Evolutionary conservation across 306 rosid genomes (phyloP), one percentile per base, ranked within the genome.

Genomic region (Glycine soja): DNA sequence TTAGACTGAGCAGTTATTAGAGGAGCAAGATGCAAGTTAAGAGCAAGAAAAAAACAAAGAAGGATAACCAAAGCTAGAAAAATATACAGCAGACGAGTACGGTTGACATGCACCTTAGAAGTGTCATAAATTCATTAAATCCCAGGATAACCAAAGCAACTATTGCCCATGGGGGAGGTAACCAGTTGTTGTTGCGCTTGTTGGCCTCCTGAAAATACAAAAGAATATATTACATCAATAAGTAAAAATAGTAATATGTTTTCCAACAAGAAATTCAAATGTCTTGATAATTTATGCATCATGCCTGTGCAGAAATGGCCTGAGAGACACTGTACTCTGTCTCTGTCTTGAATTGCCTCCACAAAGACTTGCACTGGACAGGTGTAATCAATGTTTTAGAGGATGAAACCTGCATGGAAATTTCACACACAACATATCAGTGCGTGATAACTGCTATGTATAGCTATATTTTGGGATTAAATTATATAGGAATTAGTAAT

Each of bases 91-190:
- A 72, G 48, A 57, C 36, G 77, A 67, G 70, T 54, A 53, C 12
- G 24, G 48, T 78, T 69, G 70, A 24, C 42, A 68, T 67, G 74
- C 81, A 96, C 99, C 94, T 90, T 81, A 96, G 70, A 80, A 96
- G 94, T 19, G 98, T 89, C 98, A 96, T 92, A 82, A 96, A 96
- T 82, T 96, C 99, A 85, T 96, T 96, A 79, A 96, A 96, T 61
- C 99, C 99, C 2, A 96, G 89, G 71, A 96, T 3, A 78, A 92
- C 34, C 88, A 96, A 59, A 48, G 98, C 98, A 84, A 69, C 83
- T 74, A 96, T 96, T 58, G 99, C 98, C 99, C 99, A 96, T 62
- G 99, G 98, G 67, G 99, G 99, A 75, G 99, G 99, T 77, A 96
- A 80, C 98, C 98, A 96, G 90, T 90, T 93, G 97, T 93, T 96